Evolutionary conservation across 345 rosid genomes (phyloP).

Genomic region (Excoecaria cochinchinensis): DNA sequence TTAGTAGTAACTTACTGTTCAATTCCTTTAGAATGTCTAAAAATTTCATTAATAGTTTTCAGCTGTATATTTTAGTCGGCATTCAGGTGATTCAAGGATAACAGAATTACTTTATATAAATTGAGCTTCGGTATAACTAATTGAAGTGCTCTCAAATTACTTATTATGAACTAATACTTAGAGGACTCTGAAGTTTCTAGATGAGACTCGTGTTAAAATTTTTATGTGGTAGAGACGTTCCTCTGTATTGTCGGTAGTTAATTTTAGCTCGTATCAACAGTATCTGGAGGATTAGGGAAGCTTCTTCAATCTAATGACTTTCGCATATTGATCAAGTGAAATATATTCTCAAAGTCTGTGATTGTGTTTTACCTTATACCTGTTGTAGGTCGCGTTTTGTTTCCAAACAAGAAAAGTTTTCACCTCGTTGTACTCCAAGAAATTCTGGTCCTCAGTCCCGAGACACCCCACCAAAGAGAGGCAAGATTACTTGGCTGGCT

Average conservation of each 20-base stretch:
- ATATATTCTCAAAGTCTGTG: neutral
- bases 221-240: neutral
- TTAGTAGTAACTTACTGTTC: neutral
- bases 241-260: neutral
- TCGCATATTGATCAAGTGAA: neutral
- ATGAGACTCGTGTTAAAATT: neutral
- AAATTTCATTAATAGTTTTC: neutral
- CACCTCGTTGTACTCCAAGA: conserved; percentile 79
- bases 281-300: neutral
- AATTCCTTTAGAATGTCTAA: neutral
- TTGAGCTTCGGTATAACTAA: neutral
- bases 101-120: neutral
- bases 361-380: neutral
- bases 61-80: neutral
- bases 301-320: neutral
- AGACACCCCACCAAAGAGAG: conserved; percentile 92
- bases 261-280: neutral
- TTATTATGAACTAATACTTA: neutral
- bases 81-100: neutral
- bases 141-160: neutral
- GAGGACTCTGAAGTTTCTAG: neutral
- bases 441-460: conserved; percentile 88
- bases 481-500: conserved; percentile 25
- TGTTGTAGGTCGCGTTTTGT: conserved; percentile 56
- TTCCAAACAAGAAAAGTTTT: conserved; percentile 75